phyloP scores from a whole-genome alignment of 108 stramenopile species.

The Cyclotella sp. region DNA sequence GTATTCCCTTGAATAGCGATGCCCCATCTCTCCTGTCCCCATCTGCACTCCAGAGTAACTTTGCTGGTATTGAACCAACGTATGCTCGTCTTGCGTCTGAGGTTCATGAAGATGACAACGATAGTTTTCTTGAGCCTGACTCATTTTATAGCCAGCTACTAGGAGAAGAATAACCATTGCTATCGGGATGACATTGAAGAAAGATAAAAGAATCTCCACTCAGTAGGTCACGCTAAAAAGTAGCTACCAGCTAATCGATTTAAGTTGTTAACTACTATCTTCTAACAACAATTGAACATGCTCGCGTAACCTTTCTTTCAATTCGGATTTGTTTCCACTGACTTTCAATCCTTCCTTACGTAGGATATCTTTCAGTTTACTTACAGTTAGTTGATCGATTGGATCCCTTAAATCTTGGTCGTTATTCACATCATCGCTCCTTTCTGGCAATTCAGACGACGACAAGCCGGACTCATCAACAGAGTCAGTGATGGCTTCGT shows the following conservation, averaged over 20 bases:
- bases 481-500: not conserved
- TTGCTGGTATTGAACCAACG: slow-evolving; percentile 25
- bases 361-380: slow-evolving; percentile 81
- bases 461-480: not conserved
- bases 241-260: too few species aligned
- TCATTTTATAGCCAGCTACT: slow-evolving; percentile 54
- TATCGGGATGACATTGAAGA: too few species aligned
- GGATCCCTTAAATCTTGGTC: slow-evolving; percentile 57
- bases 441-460: not conserved
- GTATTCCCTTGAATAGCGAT: slow-evolving; percentile 40
- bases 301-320: slow-evolving; percentile 76
- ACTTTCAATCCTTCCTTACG: slow-evolving; percentile 69
- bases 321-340: slow-evolving; percentile 76
- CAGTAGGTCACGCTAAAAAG: not conserved
- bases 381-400: slow-evolving; percentile 75
- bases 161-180: slow-evolving; percentile 31
- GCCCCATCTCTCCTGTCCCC: slow-evolving; percentile 35
- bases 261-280: slow-evolving; percentile 23
- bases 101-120: slow-evolving; percentile 35
- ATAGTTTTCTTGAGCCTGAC: slow-evolving; percentile 46
- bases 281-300: slow-evolving; percentile 70
- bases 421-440: slow-evolving; percentile 12
- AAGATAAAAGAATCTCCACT: not conserved
- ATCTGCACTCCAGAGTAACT: slow-evolving; percentile 30
- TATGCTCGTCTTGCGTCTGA: slow-evolving; percentile 44